Base-by-base conservation (phyloP, 139 green algal species). In the Coccomyxa sp. region DNA sequence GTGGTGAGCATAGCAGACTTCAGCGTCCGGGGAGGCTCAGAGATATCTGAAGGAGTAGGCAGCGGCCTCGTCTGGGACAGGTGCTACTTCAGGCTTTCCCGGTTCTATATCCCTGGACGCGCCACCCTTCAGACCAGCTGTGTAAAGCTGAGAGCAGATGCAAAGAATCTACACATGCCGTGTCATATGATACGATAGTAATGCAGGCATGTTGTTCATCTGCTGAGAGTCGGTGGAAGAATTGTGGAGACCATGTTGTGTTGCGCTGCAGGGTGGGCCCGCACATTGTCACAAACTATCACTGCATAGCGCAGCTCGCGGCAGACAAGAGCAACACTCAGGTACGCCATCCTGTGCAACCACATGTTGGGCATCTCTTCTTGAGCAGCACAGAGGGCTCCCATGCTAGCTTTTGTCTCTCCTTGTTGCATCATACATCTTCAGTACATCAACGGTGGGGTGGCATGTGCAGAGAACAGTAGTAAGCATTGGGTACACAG, bases 221-320 rank as follows among this genome's bases (percentile, higher is more conserved):
- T 71, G n/a, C 7, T 34, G 18, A 10, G 24, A 5, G 29, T 38
- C 2, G 14, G 1, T 29, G 1, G 12, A 10, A 71, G 64, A 5
- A 36, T 7, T 31, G 64, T 22, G 14, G n/a, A 2, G 27, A 31
- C 27, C 64, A 6, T 1, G 35, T 71, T 37, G 64, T 71, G 64
- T 10, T 18, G 18, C 14, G 29, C n/a, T 58, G n/a, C 64, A 71
- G 64, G 64, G 29, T 71, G 14, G 88, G 88, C 18, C 50, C 50
- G 0, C 85, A 89, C 40, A 78, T 92, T 9, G 85, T 92, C 3
- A 91, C 86, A 37, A 92, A 92, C 74, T 92, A 89, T 72, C 88
- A 92, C 76, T 82, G 81, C 39, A 50, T 91, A 18, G 69, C 75
- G 14, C 79, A 83, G 70, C 55, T 84, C 54, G 82, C 79, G 0